Evolutionary conservation across 2,329 filamentous ascomycete species (phyloP), one percentile per base, ranked within the genome.

Genomic region (Beauveria medogensis): DNA sequence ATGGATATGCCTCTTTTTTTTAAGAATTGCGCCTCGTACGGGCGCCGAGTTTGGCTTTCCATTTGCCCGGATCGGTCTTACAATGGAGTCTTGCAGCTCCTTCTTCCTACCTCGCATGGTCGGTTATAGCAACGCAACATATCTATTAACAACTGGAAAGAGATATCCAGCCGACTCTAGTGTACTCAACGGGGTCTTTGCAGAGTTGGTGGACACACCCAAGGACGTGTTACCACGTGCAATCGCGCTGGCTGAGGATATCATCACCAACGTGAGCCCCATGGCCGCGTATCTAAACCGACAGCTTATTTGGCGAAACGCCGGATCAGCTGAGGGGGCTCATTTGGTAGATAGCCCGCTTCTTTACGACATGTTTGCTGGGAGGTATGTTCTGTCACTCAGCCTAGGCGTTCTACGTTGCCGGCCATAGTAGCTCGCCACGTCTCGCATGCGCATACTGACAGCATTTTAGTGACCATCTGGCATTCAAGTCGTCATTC

Each of bases 81-180:
- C 61, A 10, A 65, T 66, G 61, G 65, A 63, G 44, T 64, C 65
- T 2, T 53, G 61, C 51, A 62, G 61, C 28, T 59, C 62, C 3
- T 65, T 64, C 30, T 66, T 65, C 46, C 59, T 65, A 5, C 64
- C 64, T 0, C 63, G 62, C 18, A 55, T 64, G 40, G 26, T 65
- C 12, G 63, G 65, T 0, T 61, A 61, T 6, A 60, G 59, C 10
- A 64, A 60, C 3, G 64, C 62, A 1, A 63, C 60, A n/a, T 63
- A 65, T 34, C 48, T 64, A 10, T 44, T 60, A 3, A 56, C 62
- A 5, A 64, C 65, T 4, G 64, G 64, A 2, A 52, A 50, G 37
- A 28, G 54, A 9, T 63, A 63, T 6, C 26, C 59, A 1, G 63
- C 61, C 3, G 59, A 62, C 4, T 26, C 61, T 0, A 26, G 28